phyloP scores from a whole-genome alignment of 2,329 filamentous ascomycete genomes.

The Aureobasidium sp. region DNA sequence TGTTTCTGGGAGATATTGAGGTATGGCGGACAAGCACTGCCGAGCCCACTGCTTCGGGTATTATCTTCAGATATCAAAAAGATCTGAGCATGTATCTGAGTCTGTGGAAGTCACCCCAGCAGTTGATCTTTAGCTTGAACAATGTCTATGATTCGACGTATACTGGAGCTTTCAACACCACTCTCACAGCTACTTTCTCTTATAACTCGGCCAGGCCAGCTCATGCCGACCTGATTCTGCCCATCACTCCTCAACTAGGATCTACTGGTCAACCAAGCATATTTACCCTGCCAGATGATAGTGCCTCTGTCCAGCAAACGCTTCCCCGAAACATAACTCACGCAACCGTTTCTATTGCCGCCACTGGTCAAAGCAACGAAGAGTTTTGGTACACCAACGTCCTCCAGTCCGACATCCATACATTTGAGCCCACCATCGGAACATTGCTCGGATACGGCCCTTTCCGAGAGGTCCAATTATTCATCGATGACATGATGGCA shows the following conservation, averaged over 20 bases:
- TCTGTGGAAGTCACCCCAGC: slow-evolving; percentile 63
- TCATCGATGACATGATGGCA: slow-evolving; percentile 65
- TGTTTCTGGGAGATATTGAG: slow-evolving; percentile 72
- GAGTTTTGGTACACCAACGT: slow-evolving; percentile 87
- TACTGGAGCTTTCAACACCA: slow-evolving; percentile 67
- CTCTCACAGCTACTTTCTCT: slow-evolving; percentile 62
- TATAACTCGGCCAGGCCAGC: slow-evolving; percentile 42
- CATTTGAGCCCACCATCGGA: slow-evolving; percentile 49
- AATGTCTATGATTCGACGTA: slow-evolving; percentile 66
- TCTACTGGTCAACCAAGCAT: slow-evolving; percentile 51
- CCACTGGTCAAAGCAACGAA: slow-evolving; percentile 67
- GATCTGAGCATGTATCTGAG: slow-evolving; percentile 67
- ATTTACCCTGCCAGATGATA: slow-evolving; percentile 59
- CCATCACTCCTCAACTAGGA: slow-evolving; percentile 51
- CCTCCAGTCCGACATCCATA: slow-evolving; percentile 51
- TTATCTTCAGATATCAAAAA: slow-evolving; percentile 70
- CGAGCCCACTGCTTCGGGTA: slow-evolving; percentile 64
- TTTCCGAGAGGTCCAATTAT: slow-evolving; percentile 70
- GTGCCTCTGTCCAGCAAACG: slow-evolving; percentile 52
- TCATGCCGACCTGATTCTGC: slow-evolving; percentile 53
- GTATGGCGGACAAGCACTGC: slow-evolving; percentile 80
- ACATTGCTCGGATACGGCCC: slow-evolving; percentile 61
- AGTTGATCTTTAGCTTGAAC: slow-evolving; percentile 71
- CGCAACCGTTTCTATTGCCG: slow-evolving; percentile 68
- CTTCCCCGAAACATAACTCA: slow-evolving; percentile 61